Percentiles rank a stretch among this genome's conserved stretches.
These are phyloP conservation scores for Phaffomyces thermotolerans DNA, from an alignment of 805 yeast genomes.

Conservation along the genomic window DNA sequence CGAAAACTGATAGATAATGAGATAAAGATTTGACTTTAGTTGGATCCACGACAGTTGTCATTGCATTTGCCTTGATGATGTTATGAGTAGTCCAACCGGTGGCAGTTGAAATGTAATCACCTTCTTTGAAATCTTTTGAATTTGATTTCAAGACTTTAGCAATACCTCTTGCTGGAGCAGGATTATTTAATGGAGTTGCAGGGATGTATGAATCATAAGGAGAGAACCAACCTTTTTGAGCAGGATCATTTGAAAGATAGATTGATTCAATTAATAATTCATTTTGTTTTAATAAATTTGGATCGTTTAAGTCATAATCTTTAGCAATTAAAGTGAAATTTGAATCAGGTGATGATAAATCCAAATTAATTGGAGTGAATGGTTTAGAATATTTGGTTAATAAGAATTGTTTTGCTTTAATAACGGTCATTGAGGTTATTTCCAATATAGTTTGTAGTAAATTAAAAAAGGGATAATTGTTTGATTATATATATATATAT, in stretches of 20 bases:
- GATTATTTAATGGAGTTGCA: constrained; percentile 32
- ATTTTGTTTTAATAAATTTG: constrained; percentile 26
- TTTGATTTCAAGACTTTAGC: constrained; percentile 44
- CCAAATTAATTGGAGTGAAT: constrained; percentile 21
- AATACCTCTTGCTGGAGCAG: constrained; percentile 44
- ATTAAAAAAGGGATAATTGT: too few relatives aligned
- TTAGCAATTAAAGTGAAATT: constrained; percentile 24
- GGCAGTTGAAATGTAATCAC: constrained; percentile 35
- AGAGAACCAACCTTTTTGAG: constrained; percentile 51
- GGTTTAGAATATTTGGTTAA: constrained; percentile 19
- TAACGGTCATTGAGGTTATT: constrained; percentile 19
- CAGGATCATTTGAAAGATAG: constrained; percentile 54
- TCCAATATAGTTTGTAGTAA: too few relatives aligned
- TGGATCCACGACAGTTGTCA: constrained; percentile 11
- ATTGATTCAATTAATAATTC: constrained; percentile 37
- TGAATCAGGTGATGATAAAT: constrained; percentile 18
- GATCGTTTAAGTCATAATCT: constrained; percentile 15
- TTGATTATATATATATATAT: too few relatives aligned
- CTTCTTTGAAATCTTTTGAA: constrained; percentile 31
- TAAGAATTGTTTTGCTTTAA: constrained; percentile 27
- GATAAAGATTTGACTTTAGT: constrained; percentile 25
- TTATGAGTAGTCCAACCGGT: constrained; percentile 44
- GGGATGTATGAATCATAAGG: constrained; percentile 25
- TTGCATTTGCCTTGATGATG: constrained; percentile 22
- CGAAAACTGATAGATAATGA: constrained; percentile 42